Conservation (phyloP, 2,329 filamentous ascomycete genomes). For the Knufia fluminis region DNA sequence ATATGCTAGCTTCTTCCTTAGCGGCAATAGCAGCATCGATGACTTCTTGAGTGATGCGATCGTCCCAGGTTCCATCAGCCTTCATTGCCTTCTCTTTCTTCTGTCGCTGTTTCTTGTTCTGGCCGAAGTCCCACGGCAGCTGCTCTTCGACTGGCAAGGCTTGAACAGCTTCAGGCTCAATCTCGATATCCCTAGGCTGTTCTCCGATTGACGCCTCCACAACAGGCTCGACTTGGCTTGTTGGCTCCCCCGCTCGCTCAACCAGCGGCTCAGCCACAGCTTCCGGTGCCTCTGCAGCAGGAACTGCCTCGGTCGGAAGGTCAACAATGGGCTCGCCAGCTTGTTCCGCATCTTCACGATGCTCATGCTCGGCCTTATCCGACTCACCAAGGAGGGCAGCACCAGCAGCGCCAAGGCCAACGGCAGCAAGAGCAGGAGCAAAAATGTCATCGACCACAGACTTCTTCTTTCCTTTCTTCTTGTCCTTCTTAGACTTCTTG, state of each 20-base stretch:
- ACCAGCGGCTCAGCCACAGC: neutral
- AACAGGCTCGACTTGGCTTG: neutral
- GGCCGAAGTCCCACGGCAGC: slow-evolving; percentile 8
- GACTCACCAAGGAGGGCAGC: neutral
- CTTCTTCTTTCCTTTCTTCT: slow-evolving; percentile 17
- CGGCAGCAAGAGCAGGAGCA: slow-evolving; percentile 7
- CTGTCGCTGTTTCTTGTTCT: slow-evolving; percentile 7
- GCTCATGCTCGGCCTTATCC: neutral
- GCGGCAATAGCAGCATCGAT: neutral
- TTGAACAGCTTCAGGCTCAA: too few species aligned
- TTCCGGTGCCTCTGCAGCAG: neutral
- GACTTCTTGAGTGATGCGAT: slow-evolving; percentile 3
- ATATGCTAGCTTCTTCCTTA: neutral
- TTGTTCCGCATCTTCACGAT: neutral
- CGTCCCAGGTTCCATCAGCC: slow-evolving; percentile 9
- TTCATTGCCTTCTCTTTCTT: slow-evolving; percentile 13
- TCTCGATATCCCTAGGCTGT: neutral
- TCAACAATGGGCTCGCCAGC: neutral
- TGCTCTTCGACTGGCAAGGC: slow-evolving; percentile 1
- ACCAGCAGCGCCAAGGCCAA: neutral
- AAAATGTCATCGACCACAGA: neutral
- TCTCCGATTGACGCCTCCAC: neutral
- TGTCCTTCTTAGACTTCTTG: slow-evolving; percentile 23
- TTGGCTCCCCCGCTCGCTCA: neutral
- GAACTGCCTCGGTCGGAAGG: neutral